A percentile compares a stretch with the other conserved stretches of the same genome.
These are phyloP conservation scores for Geotrichum aggregatum DNA, from an alignment of 1,139 yeast genomes.

Conservation along the genomic window DNA sequence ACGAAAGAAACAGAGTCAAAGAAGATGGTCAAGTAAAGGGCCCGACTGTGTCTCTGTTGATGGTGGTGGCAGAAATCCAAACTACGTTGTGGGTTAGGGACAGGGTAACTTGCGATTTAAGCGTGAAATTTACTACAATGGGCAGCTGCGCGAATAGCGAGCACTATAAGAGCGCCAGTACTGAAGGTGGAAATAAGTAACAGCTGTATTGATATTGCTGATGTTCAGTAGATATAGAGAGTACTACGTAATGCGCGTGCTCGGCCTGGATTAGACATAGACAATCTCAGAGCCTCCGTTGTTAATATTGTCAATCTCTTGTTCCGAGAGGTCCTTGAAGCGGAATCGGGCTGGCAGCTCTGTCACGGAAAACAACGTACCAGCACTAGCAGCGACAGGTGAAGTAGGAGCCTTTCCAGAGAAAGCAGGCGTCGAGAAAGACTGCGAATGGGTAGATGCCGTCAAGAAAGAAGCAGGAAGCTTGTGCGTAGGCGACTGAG, in stretches of 20 bases:
- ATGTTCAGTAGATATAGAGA: too few relatives aligned
- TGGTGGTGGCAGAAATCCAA: not conserved
- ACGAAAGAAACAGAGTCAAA: not conserved
- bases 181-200: too few relatives aligned
- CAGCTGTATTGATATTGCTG: too few relatives aligned
- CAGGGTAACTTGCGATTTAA: conserved; percentile 1
- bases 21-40: not conserved
- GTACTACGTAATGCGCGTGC: too few relatives aligned
- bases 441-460: conserved; percentile 40
- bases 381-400: conserved; percentile 45
- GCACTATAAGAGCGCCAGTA: too few relatives aligned
- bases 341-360: conserved; percentile 69
- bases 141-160: too few relatives aligned
- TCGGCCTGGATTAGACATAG: conserved; percentile 24
- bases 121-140: too few relatives aligned
- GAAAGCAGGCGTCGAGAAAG: conserved; percentile 47
- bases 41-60: not conserved
- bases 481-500: conserved; percentile 45
- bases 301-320: conserved; percentile 68
- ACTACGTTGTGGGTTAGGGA: not conserved
- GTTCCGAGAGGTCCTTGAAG: conserved; percentile 55
- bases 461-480: conserved; percentile 46
- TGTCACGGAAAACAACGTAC: conserved; percentile 54
- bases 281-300: conserved; percentile 66
- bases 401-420: conserved; percentile 34